Percentiles rank a stretch among this genome's conserved stretches.
Conservation (phyloP, 179 eudicot species). For the Beta lomatogona region DNA sequence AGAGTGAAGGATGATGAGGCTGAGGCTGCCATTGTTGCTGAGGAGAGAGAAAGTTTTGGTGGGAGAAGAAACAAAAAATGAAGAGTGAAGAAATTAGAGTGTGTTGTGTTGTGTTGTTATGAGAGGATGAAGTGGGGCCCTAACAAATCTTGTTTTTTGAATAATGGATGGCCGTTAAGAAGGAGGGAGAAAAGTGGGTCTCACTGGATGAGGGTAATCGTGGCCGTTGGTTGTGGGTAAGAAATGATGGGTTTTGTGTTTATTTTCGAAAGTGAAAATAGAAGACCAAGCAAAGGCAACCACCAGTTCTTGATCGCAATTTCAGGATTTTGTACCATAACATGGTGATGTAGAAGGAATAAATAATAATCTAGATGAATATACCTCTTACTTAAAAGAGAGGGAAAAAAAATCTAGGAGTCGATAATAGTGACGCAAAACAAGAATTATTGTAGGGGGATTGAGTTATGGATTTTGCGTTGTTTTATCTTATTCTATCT, state of each 20-base stretch:
- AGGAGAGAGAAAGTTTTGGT: not conserved
- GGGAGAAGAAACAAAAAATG: no score
- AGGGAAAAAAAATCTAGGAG: not conserved
- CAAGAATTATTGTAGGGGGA: no score
- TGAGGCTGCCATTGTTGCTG: slow-evolving; percentile 46
- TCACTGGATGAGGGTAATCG: slow-evolving; percentile 35
- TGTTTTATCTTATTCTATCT: no score
- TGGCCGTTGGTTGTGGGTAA: slow-evolving; percentile 41
- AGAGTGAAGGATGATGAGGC: slow-evolving; percentile 45
- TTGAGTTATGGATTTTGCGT: no score
- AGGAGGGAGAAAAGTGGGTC: not conserved
- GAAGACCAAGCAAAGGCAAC: not conserved
- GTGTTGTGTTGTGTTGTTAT: not conserved
- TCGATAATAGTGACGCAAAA: not conserved
- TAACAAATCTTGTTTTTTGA: slow-evolving; percentile 26
- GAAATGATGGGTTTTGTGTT: slow-evolving; percentile 36
- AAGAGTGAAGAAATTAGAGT: not conserved
- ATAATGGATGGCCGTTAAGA: slow-evolving; percentile 26
- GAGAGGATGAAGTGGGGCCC: slow-evolving; percentile 27
- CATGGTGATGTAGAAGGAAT: not conserved
- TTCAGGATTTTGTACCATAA: not conserved
- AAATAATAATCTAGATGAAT: not conserved
- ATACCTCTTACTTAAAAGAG: not conserved
- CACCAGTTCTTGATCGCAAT: slow-evolving; percentile 4
- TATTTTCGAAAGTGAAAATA: not conserved